phyloP scores from a whole-genome alignment of 768 basidiomycete genomes.

The Dentipellis sp. region DNA sequence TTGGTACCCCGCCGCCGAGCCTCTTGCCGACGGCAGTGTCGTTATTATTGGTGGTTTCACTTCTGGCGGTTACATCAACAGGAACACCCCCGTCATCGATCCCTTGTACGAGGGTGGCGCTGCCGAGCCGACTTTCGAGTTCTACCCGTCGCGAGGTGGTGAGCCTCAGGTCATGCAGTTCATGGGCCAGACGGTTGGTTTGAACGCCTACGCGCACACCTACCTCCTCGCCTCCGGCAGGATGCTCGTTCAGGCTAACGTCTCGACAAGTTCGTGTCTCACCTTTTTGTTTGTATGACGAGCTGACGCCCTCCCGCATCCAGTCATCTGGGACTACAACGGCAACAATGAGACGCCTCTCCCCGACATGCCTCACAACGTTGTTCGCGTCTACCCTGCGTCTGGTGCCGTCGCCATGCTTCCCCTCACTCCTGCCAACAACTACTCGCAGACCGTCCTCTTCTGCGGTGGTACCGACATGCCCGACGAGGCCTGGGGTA shows the following conservation, averaged over 20 bases:
- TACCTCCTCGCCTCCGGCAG: constrained; percentile 71
- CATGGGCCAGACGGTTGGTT: constrained; percentile 61
- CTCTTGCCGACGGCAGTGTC: constrained; percentile 67
- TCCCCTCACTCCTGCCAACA: constrained; percentile 82
- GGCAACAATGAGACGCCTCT: constrained; percentile 51
- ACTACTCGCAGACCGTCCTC: constrained; percentile 75
- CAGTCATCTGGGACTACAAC: constrained; percentile 43
- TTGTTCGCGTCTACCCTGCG: constrained; percentile 82
- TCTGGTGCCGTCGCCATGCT: constrained; percentile 87
- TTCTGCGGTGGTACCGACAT: constrained; percentile 90
- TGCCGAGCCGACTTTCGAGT: constrained; percentile 78
- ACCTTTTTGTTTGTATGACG: background rate
- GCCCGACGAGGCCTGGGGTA: constrained; percentile 62
- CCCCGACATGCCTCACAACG: constrained; percentile 62
- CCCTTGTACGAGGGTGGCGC: constrained; percentile 55
- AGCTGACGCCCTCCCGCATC: constrained; percentile 7
- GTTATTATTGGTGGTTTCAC: constrained; percentile 77
- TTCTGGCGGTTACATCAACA: constrained; percentile 72
- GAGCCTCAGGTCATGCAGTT: constrained; percentile 51
- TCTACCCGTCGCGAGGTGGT: constrained; percentile 55
- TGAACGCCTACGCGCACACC: constrained; percentile 70
- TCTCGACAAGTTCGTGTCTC: constrained; percentile 53
- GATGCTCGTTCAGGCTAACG: constrained; percentile 76
- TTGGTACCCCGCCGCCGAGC: constrained; percentile 75
- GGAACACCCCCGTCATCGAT: constrained; percentile 59